These are phyloP conservation scores for Aspergillus biplanus DNA, from an alignment of 495 filamentous ascomycete genomes.

Conservation along the genomic window DNA sequence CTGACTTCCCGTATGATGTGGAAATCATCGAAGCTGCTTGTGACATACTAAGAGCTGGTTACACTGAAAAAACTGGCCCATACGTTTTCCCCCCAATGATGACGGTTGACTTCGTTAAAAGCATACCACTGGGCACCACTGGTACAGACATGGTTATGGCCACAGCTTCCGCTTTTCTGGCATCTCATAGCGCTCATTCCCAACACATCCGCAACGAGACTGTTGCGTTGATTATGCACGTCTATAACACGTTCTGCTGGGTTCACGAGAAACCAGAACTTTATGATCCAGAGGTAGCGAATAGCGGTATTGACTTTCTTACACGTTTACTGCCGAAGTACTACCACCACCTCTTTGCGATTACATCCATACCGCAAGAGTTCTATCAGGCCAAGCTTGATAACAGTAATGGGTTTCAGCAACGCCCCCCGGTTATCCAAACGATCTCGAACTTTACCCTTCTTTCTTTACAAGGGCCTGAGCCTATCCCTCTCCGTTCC, in stretches of 20 bases:
- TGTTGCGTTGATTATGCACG: slow-evolving; percentile 61
- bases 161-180: slow-evolving; percentile 76
- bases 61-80: slow-evolving; percentile 75
- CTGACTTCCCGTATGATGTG: slow-evolving; percentile 61
- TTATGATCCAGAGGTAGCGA: slow-evolving; percentile 78
- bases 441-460: slow-evolving; percentile 79
- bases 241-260: slow-evolving; percentile 64
- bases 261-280: slow-evolving; percentile 57
- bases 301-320: slow-evolving; percentile 75
- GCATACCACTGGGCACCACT: slow-evolving; percentile 64
- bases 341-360: slow-evolving; percentile 43
- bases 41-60: slow-evolving; percentile 75
- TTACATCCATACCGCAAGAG: slow-evolving; percentile 31
- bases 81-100: slow-evolving; percentile 74
- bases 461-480: slow-evolving; percentile 68
- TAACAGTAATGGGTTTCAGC: slow-evolving; percentile 7
- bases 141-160: slow-evolving; percentile 73
- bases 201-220: slow-evolving; percentile 53
- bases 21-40: slow-evolving; percentile 78
- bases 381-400: slow-evolving; percentile 2
- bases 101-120: slow-evolving; percentile 71
- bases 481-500: slow-evolving; percentile 79
- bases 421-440: slow-evolving; percentile 52
- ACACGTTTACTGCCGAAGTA: slow-evolving; percentile 69
- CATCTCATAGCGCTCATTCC: slow-evolving; percentile 60